These are phyloP conservation scores for Ajuga chamaepitys DNA, from an alignment of 257 asterid genomes.

Conservation along the genomic window DNA sequence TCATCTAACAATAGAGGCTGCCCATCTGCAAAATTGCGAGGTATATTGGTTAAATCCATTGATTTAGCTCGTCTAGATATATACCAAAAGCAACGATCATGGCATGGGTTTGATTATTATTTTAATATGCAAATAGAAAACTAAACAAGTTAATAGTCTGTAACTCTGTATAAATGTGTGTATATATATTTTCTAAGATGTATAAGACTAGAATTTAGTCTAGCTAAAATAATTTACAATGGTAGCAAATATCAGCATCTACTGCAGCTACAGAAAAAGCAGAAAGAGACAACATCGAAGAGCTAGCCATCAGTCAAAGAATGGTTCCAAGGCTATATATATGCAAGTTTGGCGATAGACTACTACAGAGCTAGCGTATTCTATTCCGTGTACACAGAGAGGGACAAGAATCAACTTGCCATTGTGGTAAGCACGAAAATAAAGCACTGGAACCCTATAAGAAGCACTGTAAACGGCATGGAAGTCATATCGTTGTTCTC, in stretches of 20 bases:
- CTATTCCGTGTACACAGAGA: neutral
- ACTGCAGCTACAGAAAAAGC: neutral
- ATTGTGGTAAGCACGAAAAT: constrained; percentile 62
- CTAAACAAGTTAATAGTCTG: neutral
- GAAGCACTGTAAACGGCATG: constrained; percentile 64
- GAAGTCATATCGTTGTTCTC: constrained; percentile 59
- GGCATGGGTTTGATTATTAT: neutral
- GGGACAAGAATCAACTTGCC: constrained; percentile 38
- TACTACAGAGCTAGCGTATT: neutral
- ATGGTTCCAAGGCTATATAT: neutral
- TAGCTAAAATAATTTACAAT: neutral
- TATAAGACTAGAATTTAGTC: neutral
- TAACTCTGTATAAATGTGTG: neutral
- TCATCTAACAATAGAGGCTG: constrained; percentile 59
- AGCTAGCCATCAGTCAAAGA: neutral
- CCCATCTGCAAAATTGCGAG: constrained; percentile 51
- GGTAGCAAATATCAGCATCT: neutral
- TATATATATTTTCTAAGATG: neutral
- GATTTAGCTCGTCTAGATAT: neutral
- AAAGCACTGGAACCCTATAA: constrained; percentile 81
- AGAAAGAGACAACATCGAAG: neutral
- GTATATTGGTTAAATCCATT: neutral
- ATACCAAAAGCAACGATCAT: neutral
- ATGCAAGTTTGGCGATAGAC: neutral
- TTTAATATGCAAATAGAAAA: neutral